These are phyloP conservation scores for Sporothrix sp. DNA, from an alignment of 2,329 filamentous ascomycete genomes.

Conservation along the genomic window DNA sequence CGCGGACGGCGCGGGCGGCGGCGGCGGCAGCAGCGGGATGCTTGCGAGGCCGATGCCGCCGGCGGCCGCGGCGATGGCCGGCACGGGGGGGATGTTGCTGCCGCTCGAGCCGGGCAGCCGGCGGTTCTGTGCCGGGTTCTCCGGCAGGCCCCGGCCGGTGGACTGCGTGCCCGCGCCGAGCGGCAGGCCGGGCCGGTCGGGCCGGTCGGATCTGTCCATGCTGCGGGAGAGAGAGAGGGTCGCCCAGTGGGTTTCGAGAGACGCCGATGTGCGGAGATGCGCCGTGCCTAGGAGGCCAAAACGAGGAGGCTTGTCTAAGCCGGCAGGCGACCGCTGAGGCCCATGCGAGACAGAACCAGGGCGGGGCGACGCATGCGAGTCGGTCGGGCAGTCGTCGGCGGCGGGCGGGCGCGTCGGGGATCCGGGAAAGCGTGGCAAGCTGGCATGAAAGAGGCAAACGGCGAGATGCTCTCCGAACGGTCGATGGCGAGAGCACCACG, in stretches of 20 bases:
- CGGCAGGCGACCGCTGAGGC: slow-evolving; percentile 5
- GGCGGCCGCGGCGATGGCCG: slow-evolving; percentile 14
- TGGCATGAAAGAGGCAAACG: background rate
- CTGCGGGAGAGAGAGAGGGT: no score
- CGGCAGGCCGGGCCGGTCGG: slow-evolving; percentile 14
- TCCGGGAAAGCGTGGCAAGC: background rate
- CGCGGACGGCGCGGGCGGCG: slow-evolving; percentile 29
- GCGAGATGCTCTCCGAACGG: no score
- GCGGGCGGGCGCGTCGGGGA: background rate
- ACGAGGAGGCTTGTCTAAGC: slow-evolving; percentile 7
- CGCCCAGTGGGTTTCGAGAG: background rate
- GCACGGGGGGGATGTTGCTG: slow-evolving; percentile 19
- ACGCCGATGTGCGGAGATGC: background rate
- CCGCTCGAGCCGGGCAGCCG: slow-evolving; percentile 23
- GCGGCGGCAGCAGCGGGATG: slow-evolving; percentile 29
- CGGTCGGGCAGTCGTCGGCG: background rate
- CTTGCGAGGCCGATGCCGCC: slow-evolving; percentile 18
- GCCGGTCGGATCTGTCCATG: slow-evolving; percentile 17
- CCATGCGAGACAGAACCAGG: slow-evolving; percentile 8
- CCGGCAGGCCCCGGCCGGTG: slow-evolving; percentile 24
- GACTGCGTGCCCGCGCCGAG: slow-evolving; percentile 13
- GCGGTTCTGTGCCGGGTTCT: slow-evolving; percentile 28
- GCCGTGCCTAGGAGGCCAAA: background rate
- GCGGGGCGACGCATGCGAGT: slow-evolving; percentile 8
- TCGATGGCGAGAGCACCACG: no score